Conservation (phyloP, 495 filamentous ascomycete species). For the Pyrenula aspistea region DNA sequence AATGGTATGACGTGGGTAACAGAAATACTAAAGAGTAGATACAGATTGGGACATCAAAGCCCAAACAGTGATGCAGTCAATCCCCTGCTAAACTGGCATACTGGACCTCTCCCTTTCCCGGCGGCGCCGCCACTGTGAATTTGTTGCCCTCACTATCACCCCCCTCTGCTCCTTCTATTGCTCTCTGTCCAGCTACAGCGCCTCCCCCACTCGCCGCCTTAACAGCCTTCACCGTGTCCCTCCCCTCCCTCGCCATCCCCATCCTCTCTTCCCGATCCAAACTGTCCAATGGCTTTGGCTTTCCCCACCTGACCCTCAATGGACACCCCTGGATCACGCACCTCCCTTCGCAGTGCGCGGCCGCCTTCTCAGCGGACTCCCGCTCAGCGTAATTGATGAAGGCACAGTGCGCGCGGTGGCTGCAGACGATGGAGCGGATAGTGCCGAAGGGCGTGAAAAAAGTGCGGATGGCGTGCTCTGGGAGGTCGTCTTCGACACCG, state of each 20-base stretch:
- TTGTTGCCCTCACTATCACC: conserved; percentile 26
- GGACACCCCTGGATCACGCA: conserved; percentile 78
- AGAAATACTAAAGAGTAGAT: no score
- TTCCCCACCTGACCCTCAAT: conserved; percentile 79
- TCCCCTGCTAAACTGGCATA: conserved; percentile 82
- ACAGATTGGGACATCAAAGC: no score
- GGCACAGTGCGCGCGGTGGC: conserved; percentile 91
- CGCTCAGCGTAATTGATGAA: conserved; percentile 88
- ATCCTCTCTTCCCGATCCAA: conserved; percentile 74
- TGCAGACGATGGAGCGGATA: conserved; percentile 82
- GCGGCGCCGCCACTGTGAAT: conserved; percentile 62
- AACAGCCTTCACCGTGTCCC: conserved; percentile 35
- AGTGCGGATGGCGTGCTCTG: conserved; percentile 77
- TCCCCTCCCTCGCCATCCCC: conserved; percentile 60
- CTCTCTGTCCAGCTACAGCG: conserved; percentile 15
- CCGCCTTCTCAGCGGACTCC: conserved; percentile 71
- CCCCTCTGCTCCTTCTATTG: conserved; percentile 20
- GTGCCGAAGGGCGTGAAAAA: conserved; percentile 83
- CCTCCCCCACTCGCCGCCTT: conserved; percentile 11
- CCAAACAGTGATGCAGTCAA: conserved; percentile 19
- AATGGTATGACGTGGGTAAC: no score
- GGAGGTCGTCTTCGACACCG: conserved; percentile 90
- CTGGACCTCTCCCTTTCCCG: conserved; percentile 66
- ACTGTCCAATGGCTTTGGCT: conserved; percentile 78
- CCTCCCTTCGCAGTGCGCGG: conserved; percentile 74